These are phyloP conservation scores for Thraustochytrium striatum DNA, from an alignment of 352 stramenopile genomes.

Conservation along the genomic window DNA sequence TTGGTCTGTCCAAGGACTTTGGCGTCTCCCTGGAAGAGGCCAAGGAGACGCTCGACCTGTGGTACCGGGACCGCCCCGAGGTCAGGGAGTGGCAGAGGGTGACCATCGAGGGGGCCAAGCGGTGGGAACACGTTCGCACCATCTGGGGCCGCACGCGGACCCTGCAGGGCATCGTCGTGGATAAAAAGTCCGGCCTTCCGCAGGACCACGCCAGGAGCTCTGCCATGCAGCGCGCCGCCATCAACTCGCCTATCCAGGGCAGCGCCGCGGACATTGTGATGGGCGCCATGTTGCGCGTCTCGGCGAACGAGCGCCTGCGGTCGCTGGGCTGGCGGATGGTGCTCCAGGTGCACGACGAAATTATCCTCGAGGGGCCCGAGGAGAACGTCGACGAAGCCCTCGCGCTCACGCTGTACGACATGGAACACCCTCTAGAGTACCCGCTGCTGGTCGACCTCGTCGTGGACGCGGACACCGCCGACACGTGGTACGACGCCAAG, in stretches of 20 bases:
- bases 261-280: constrained; percentile 97
- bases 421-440: constrained; percentile 94
- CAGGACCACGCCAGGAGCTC: too few relatives aligned
- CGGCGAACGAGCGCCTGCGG: constrained; percentile 80
- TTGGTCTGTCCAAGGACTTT: constrained; percentile 89
- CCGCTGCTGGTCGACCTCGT: constrained; percentile 77
- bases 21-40: constrained; percentile 69
- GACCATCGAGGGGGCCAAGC: constrained; percentile 78
- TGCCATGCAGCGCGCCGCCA: too few relatives aligned
- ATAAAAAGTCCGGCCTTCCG: too few relatives aligned
- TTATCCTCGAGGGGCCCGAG: constrained; percentile 95
- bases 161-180: too few relatives aligned
- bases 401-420: constrained; percentile 74
- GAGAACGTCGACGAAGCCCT: constrained; percentile 87
- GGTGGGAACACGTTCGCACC: constrained; percentile 78
- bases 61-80: constrained; percentile 88
- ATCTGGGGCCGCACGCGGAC: constrained; percentile 95
- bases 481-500: constrained; percentile 99
- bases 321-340: constrained; percentile 95
- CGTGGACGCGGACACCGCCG: constrained; percentile 87
- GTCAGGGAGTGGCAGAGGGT: constrained; percentile 86
- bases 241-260: constrained; percentile 99
- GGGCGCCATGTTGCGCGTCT: constrained; percentile 98
- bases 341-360: constrained; percentile 98
- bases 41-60: constrained; percentile 84